A percentile compares a stretch with the other conserved stretches of the same genome.
Conservation (phyloP, 345 rosid genomes). For the Aquilaria sinensis region DNA sequence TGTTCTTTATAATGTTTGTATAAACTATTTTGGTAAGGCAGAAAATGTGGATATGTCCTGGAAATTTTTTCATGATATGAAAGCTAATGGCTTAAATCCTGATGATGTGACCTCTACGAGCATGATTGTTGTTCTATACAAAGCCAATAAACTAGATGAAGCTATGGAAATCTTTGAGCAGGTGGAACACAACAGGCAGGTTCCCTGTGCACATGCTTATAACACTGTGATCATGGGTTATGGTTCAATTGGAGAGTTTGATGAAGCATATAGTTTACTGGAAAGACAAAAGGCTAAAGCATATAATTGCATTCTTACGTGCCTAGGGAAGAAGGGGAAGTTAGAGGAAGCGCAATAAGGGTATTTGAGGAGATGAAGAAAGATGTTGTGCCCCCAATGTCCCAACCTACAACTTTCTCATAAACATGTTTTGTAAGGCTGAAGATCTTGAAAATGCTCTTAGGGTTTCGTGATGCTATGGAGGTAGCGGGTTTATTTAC, state of each 20-base stretch:
- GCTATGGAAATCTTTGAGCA: conserved; percentile 78
- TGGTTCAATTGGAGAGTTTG: conserved; percentile 72
- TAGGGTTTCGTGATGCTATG: conserved; percentile 69
- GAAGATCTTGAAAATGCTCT: conserved; percentile 57
- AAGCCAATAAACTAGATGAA: conserved; percentile 61
- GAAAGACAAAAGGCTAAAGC: conserved; percentile 80
- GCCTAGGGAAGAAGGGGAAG: conserved; percentile 61
- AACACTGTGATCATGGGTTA: conserved; percentile 92
- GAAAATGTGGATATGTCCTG: conserved; percentile 88
- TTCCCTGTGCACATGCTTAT: conserved; percentile 79
- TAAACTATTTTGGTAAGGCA: conserved; percentile 77
- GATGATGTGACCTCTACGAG: conserved; percentile 87
- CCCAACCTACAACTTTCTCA: conserved; percentile 60
- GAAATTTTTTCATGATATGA: conserved; percentile 86
- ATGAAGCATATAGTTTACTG: conserved; percentile 58
- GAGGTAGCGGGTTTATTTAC: conserved; percentile 71
- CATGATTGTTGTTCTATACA: conserved; percentile 77
- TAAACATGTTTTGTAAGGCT: conserved; percentile 66
- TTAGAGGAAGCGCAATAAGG: conserved; percentile 49
- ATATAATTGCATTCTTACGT: conserved; percentile 76
- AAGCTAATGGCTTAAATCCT: conserved; percentile 50
- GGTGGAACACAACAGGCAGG: conserved; percentile 49
- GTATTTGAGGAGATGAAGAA: conserved; percentile 71
- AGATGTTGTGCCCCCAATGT: conserved; percentile 69
- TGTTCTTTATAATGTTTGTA: conserved; percentile 85